phyloP scores from a whole-genome alignment of 2,329 filamentous ascomycete genomes.

The Aspergillus floridensis region DNA sequence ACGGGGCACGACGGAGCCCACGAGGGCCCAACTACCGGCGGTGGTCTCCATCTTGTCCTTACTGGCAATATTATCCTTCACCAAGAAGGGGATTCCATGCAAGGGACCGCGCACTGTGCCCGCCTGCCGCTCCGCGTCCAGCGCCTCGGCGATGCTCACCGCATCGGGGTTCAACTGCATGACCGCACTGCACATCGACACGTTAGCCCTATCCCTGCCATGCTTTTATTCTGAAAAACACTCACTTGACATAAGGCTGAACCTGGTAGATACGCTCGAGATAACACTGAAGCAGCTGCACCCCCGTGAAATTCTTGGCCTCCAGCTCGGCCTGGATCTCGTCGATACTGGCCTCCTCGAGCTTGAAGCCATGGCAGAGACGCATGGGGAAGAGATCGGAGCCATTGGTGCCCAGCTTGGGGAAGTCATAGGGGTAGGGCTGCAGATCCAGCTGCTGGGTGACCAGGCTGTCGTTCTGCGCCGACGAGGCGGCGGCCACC shows the following conservation, averaged over 20 bases:
- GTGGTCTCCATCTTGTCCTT: conserved; percentile 72
- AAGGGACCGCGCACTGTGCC: conserved; percentile 63
- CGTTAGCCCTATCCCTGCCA: neutral
- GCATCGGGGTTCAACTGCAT: conserved; percentile 68
- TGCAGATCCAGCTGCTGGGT: conserved; percentile 34
- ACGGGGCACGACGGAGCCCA: conserved; percentile 64
- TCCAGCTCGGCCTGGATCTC: conserved; percentile 61
- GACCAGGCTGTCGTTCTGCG: conserved; percentile 25
- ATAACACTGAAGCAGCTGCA: conserved; percentile 63
- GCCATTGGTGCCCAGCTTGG: conserved; percentile 33
- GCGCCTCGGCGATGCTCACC: conserved; percentile 57
- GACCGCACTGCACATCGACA: conserved; percentile 37
- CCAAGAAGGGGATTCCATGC: conserved; percentile 71
- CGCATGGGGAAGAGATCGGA: conserved; percentile 59
- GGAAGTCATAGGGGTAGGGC: conserved; percentile 39
- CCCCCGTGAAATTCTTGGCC: conserved; percentile 55
- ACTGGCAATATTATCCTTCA: conserved; percentile 68
- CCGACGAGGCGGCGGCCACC: conserved; percentile 8
- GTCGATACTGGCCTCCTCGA: conserved; percentile 70
- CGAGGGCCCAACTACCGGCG: conserved; percentile 65
- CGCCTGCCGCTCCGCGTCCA: conserved; percentile 59
- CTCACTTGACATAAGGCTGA: conserved; percentile 62
- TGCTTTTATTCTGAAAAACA: neutral
- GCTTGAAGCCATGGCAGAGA: conserved; percentile 56
- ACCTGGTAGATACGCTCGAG: conserved; percentile 60